Base-by-base conservation (phyloP, 352 stramenopile genomes). In the Pythium sukuiense region DNA sequence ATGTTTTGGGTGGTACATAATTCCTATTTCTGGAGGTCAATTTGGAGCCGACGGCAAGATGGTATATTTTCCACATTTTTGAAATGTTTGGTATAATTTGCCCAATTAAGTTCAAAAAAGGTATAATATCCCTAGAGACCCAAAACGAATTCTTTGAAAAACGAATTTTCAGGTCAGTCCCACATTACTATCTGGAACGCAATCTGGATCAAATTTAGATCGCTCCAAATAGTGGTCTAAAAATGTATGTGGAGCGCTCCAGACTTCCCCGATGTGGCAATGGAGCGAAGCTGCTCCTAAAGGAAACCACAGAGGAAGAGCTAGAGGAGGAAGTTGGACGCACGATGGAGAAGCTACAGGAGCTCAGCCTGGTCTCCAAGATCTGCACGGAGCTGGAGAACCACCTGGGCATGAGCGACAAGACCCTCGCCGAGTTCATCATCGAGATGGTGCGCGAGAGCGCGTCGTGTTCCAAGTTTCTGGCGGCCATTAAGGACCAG, bases 401-500 rank as follows among this genome's bases (percentile, higher is more conserved):
- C 75, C 85, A 96, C 62, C 76, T 99, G 57, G 93, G 94, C 41
- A 90, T 99, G 74, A 95, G 90, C 61, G 97, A 99, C 76, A 97
- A 97, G 70, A 99, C 96, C 37, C 81, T 99, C 55, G 89, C 97
- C 12, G 96, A 99, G 84, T 99, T 98, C 65, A 85, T 99, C 35
- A 97, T 98, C 69, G 83, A 97, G 64, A 74, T 97, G 61, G 88
- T 96, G 50, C 83, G 92, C 54, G 73, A 88, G 46, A 90, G 77
- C 70, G 57, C 77, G 7, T 94, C 73, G 63, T 96, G 64, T 73
- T 71, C 50, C 43, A 70, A 57, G 29, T 95, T 91, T 62, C 67
- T 92, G 27, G 64, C 59, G 35, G 69, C 71, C 37, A 92, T 92
- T 71, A 80, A 88, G 61, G 63, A 73, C 27, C 76, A 89, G 54